Evolutionary conservation across 192 early-diverging fungal genomes (phyloP), one percentile per base, ranked within the genome.

Genomic region (Coemansia sp.): DNA sequence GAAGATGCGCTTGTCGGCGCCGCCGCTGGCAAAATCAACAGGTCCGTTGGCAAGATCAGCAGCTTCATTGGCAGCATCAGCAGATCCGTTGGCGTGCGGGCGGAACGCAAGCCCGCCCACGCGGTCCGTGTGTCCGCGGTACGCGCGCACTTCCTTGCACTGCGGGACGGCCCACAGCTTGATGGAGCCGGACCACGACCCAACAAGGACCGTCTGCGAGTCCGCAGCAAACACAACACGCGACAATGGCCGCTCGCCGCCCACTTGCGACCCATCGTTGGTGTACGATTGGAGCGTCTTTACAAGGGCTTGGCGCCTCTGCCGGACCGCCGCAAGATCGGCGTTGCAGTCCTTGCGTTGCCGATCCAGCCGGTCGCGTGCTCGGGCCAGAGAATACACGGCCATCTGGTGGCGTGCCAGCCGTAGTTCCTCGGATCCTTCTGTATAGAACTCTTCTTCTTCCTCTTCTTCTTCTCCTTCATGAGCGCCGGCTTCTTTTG

Each of bases 61-160:
- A 30, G 30, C 1, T 30, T 3, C 30, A 3, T 30, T 30, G 30
- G 30, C 30, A 30, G 30, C 62, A 98, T 64, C 30, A 30, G 30
- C 30, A 81, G 70, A 20, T 20, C 55, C 35, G 16, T 92, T 38
- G 35, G 30, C 73, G 16, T 89, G 68, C 6, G 97, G 97, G 64
- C 98, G 95, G 73, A 94, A 98, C 5, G 87, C 92, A 24, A 98
- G 63, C 20, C 94, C 95, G 36, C 92, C 92, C 24, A 99, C 89
- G 38, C 92, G 89, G 63, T 96, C 95, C 6, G 83, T 88, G 64
- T 99, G 97, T 0, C 95, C 95, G 81, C 88, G 84, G 44, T 87
- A 74, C 4, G 86, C 83, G 55, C 80, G 75, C 16, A 88, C 60
- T n/a, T 62, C 69, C 18, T 89, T 84, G 66, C 88, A 93, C 8